Percentiles rank a stretch among this genome's conserved stretches.
Conservation (phyloP, 2,329 filamentous ascomycete genomes). For the Raffaelea deltoideospora region DNA sequence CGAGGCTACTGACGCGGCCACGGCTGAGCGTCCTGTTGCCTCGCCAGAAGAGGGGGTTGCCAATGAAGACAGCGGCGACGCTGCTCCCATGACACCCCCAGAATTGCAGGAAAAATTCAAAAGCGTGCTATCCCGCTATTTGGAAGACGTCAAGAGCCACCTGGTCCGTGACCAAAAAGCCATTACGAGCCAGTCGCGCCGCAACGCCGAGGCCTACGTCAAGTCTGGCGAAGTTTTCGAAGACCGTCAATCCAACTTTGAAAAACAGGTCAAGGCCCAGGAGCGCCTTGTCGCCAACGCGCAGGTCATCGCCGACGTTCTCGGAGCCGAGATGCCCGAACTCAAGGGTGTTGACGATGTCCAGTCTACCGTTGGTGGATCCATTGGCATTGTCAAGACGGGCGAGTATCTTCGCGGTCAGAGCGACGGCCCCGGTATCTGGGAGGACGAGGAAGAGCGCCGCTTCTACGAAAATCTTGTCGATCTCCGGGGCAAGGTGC, state of each 20-base stretch:
- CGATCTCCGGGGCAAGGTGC: slow-evolving; percentile 90
- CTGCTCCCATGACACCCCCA: slow-evolving; percentile 52
- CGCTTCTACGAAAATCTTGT: slow-evolving; percentile 96
- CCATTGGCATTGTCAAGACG: slow-evolving; percentile 86
- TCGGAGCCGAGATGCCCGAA: slow-evolving; percentile 88
- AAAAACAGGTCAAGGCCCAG: slow-evolving; percentile 82
- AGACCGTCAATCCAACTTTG: slow-evolving; percentile 88
- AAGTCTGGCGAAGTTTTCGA: slow-evolving; percentile 98
- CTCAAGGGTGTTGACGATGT: slow-evolving; percentile 68
- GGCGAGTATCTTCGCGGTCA: slow-evolving; percentile 85
- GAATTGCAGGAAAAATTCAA: slow-evolving; percentile 77
- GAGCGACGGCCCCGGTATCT: slow-evolving; percentile 83
- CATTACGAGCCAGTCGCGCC: slow-evolving; percentile 70
- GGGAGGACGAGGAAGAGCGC: slow-evolving; percentile 96
- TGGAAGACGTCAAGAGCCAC: slow-evolving; percentile 84
- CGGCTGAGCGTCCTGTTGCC: slow-evolving; percentile 12
- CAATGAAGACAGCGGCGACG: too few species aligned
- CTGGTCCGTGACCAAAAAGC: slow-evolving; percentile 84
- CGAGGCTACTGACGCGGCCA: slow-evolving; percentile 29
- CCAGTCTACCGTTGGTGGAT: slow-evolving; percentile 50
- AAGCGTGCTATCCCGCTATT: slow-evolving; percentile 73
- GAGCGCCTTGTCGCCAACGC: slow-evolving; percentile 83
- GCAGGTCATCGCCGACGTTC: slow-evolving; percentile 74
- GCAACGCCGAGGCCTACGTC: slow-evolving; percentile 95
- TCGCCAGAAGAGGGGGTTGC: too few species aligned